phyloP scores from a whole-genome alignment of 2,329 filamentous ascomycete genomes.

The Triangularia verruculosa region DNA sequence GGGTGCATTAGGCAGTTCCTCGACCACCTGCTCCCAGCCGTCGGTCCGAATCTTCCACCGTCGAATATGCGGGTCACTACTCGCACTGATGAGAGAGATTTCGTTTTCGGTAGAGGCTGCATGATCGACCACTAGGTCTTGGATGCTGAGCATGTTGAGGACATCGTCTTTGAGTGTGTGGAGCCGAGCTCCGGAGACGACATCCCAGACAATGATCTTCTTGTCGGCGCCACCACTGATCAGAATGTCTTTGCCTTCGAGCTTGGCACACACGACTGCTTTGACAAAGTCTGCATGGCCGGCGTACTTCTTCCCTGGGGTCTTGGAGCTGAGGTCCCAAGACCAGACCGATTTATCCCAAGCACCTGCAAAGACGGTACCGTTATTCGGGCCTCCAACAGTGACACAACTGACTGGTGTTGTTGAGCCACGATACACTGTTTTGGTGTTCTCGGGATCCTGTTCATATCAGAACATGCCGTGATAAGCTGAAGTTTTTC shows the following conservation, averaged over 20 bases:
- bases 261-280: slow-evolving; percentile 60
- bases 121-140: slow-evolving; percentile 75
- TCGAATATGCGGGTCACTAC: slow-evolving; percentile 76
- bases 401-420: slow-evolving; percentile 78
- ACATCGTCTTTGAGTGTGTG: slow-evolving; percentile 75
- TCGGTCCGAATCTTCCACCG: slow-evolving; percentile 64
- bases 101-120: slow-evolving; percentile 48
- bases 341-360: slow-evolving; percentile 95
- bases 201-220: slow-evolving; percentile 81
- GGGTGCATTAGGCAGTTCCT: slow-evolving; percentile 41
- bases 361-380: slow-evolving; percentile 75
- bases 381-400: slow-evolving; percentile 53
- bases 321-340: slow-evolving; percentile 64
- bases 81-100: slow-evolving; percentile 70
- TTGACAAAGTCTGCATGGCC: slow-evolving; percentile 94
- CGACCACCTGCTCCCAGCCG: slow-evolving; percentile 52
- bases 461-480: slow-evolving; percentile 22
- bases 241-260: slow-evolving; percentile 61
- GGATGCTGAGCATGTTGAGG: slow-evolving; percentile 70
- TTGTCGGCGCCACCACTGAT: slow-evolving; percentile 76
- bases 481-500: not conserved
- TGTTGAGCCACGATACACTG: slow-evolving; percentile 67
- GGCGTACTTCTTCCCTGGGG: slow-evolving; percentile 57
- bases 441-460: slow-evolving; percentile 40
- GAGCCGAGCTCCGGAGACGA: slow-evolving; percentile 62